Conservation (phyloP, 2,329 filamentous ascomycete genomes). For the Aspergillus hiratsukae region DNA sequence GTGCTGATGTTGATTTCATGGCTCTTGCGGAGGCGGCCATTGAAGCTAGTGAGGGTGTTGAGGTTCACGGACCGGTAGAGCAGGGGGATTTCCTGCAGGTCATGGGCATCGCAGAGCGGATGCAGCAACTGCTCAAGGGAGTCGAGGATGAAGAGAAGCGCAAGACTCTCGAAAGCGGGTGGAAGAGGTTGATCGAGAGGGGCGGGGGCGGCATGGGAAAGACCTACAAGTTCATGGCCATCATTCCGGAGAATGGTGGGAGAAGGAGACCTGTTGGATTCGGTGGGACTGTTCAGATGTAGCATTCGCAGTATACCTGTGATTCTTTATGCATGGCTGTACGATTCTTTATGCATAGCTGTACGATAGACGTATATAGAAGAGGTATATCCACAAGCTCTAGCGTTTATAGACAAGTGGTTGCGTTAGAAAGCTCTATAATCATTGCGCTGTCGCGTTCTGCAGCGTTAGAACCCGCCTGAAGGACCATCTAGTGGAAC, state of each 20-base stretch:
- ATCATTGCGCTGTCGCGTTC: neutral
- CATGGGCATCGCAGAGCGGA: constrained; percentile 80
- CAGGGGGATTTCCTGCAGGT: constrained; percentile 73
- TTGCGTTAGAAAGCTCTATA: neutral
- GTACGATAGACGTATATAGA: constrained; percentile 6
- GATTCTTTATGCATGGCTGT: too few species aligned
- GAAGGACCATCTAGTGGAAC: neutral
- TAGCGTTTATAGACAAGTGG: neutral
- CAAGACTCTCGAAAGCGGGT: constrained; percentile 65
- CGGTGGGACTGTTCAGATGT: constrained; percentile 58
- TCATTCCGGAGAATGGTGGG: constrained; percentile 75
- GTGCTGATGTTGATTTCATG: constrained; percentile 88
- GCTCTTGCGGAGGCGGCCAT: constrained; percentile 79
- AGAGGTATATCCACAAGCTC: neutral
- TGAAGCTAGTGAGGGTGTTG: constrained; percentile 69
- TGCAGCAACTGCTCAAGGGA: constrained; percentile 59
- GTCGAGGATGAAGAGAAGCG: constrained; percentile 48
- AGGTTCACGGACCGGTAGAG: constrained; percentile 87
- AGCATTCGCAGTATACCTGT: neutral
- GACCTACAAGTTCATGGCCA: constrained; percentile 88
- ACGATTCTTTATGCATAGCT: neutral
- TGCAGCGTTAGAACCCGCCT: neutral
- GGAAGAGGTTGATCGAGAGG: constrained; percentile 77
- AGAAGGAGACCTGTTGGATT: constrained; percentile 81
- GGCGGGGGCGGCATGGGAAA: constrained; percentile 86